These are phyloP conservation scores for Backusella mclennaniae DNA, from an alignment of 192 early-diverging fungal species.

Conservation along the genomic window DNA sequence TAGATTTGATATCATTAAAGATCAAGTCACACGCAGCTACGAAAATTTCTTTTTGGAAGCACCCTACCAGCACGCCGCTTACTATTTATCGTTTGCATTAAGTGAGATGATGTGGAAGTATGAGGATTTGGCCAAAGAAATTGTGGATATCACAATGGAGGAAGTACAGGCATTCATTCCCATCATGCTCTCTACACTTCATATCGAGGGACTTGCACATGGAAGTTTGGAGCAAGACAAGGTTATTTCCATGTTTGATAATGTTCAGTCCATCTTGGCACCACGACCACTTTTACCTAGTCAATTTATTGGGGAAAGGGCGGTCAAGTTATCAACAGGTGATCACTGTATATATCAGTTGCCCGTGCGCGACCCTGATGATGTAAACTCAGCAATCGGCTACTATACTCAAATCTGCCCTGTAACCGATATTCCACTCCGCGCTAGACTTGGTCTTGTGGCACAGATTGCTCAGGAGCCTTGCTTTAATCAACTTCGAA, in stretches of 20 bases:
- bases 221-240: slow-evolving; percentile 69
- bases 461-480: slow-evolving; percentile 82
- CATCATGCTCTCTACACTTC: slow-evolving; percentile 57
- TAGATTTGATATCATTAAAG: slow-evolving; percentile 72
- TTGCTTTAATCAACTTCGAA: slow-evolving; percentile 87
- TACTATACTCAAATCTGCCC: slow-evolving; percentile 70
- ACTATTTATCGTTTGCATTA: slow-evolving; percentile 58
- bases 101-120: slow-evolving; percentile 72
- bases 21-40: slow-evolving; percentile 59
- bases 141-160: slow-evolving; percentile 58
- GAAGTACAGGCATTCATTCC: slow-evolving; percentile 67
- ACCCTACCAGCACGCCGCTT: slow-evolving; percentile 67
- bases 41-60: slow-evolving; percentile 67
- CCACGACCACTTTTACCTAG: slow-evolving; percentile 52
- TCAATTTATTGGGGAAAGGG: slow-evolving; percentile 37
- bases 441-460: slow-evolving; percentile 59
- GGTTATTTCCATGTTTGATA: slow-evolving; percentile 51
- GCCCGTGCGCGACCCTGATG: slow-evolving; percentile 58
- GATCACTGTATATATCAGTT: slow-evolving; percentile 33
- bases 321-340: slow-evolving; percentile 36
- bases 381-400: slow-evolving; percentile 86
- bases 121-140: slow-evolving; percentile 64
- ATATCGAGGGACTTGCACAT: slow-evolving; percentile 75
- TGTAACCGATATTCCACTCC: slow-evolving; percentile 45
- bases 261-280: slow-evolving; percentile 49